Evolutionary conservation across 2,329 filamentous ascomycete species (phyloP).

Genomic region (Fusarium keratoplasticum): DNA sequence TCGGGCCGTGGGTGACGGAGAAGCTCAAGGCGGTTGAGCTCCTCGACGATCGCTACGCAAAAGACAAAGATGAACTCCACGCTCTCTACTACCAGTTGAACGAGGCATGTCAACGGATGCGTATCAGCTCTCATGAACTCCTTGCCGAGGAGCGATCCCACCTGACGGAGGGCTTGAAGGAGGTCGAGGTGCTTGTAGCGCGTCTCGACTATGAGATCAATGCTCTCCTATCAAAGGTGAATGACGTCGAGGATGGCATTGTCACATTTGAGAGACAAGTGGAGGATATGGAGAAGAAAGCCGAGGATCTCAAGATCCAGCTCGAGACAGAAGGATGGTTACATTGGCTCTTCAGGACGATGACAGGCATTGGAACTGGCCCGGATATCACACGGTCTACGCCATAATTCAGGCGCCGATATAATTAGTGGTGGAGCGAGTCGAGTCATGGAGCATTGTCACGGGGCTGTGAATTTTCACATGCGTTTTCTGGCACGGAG

Average conservation of each 20-base stretch:
- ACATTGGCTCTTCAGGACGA: conserved; percentile 71
- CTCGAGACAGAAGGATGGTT: conserved; percentile 74
- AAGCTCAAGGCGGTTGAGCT: conserved; percentile 67
- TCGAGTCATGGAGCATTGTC: conserved; percentile 3
- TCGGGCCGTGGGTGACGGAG: conserved; percentile 71
- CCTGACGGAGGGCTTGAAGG: conserved; percentile 78
- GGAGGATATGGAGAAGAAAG: conserved; percentile 73
- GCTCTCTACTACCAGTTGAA: conserved; percentile 75
- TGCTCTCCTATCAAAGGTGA: conserved; percentile 80
- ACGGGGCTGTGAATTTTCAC: conserved; percentile 1
- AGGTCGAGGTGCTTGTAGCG: conserved; percentile 83
- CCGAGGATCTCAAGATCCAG: conserved; percentile 71
- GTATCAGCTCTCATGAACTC: conserved; percentile 75
- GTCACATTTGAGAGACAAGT: conserved; percentile 84
- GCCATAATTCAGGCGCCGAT: conserved; percentile 24
- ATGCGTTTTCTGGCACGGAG: conserved; percentile 23
- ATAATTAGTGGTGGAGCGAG: background rate
- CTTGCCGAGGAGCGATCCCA: conserved; percentile 75
- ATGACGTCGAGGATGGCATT: conserved; percentile 88
- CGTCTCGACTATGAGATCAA: conserved; percentile 94
- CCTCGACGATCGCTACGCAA: conserved; percentile 71
- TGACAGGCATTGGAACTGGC: conserved; percentile 70
- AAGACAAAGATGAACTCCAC: conserved; percentile 74
- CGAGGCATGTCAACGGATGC: conserved; percentile 76
- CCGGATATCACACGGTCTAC: conserved; percentile 62